Evolutionary conservation across 805 yeast genomes (phyloP), one percentile per base, ranked within the genome.

Genomic region (Candida ponderosae): DNA sequence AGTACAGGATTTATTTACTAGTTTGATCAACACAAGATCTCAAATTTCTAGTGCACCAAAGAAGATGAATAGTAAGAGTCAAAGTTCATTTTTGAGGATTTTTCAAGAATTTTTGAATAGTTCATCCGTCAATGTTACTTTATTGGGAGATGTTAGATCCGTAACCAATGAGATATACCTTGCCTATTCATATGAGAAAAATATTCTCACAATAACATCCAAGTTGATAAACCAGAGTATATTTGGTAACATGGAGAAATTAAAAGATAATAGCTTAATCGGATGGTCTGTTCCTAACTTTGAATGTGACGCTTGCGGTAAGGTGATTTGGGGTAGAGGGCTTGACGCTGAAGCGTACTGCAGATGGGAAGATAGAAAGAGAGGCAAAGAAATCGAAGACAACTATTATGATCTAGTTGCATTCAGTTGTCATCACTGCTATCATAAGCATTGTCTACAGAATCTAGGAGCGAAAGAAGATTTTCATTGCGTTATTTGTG

Each of bases 291-390:
- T 70, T 2, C 61, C 59, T 20, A 62, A 63, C 20, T 63, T 68
- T 28, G 74, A 69, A 34, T 89, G 97, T 56, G 81, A 81, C 27
- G 73, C 81, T 0, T 89, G 97, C 57, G 89, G 86, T 1, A 77
- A 76, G 43, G 62, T 63, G 17, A 60, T 88, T 26, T 80, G 88
- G 78, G 96, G 96, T 0, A 55, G 73, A 2, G 74, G 76, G 2
- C 53, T 82, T 3, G 62, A 68, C 18, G 61, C 74, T 2, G 65
- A 60, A 8, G 65, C 71, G 29, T 72, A 72, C 37, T 65, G 67
- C 31, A 63, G 70, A 4, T 82, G 89, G 89, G 81, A 76, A 48
- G 63, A 65, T 20, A 50, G 41, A 34, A 56, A 54, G 32, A 50
- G 59, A 39, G 48, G 59, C 9, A 56, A 61, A 38, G 43, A 41